Conservation (phyloP, 2,329 filamentous ascomycete genomes). For the Trichoderma endophyticum region DNA sequence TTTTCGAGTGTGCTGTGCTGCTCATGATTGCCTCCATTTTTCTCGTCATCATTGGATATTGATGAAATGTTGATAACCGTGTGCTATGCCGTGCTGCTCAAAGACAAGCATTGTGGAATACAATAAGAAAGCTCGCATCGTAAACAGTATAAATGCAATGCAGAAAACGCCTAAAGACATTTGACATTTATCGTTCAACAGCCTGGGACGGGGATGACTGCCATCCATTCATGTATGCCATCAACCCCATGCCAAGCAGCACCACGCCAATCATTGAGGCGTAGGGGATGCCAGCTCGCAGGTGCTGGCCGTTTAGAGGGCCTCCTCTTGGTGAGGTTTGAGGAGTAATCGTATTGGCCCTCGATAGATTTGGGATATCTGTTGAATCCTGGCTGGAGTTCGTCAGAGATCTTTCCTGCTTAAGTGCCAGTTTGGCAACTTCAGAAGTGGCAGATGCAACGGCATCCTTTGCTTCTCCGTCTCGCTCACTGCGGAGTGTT, state of each 20-base stretch:
- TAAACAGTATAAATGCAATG: not conserved
- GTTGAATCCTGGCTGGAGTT: constrained; percentile 33
- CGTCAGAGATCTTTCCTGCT: constrained; percentile 21
- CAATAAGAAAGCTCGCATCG: constrained; percentile 1
- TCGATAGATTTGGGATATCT: constrained; percentile 45
- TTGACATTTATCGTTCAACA: constrained; percentile 32
- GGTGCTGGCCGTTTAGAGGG: constrained; percentile 42
- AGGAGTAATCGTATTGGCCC: constrained; percentile 49
- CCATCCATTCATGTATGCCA: constrained; percentile 86
- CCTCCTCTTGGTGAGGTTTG: constrained; percentile 39
- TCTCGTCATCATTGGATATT: constrained; percentile 29
- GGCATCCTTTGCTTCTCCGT: constrained; percentile 15
- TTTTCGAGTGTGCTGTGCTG: constrained; percentile 27
- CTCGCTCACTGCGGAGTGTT: not conserved
- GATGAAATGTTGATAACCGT: constrained; percentile 20
- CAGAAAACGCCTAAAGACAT: not conserved
- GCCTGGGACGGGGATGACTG: constrained; percentile 44
- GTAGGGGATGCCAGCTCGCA: constrained; percentile 63
- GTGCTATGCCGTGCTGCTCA: constrained; percentile 27
- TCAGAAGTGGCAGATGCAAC: constrained; percentile 24
- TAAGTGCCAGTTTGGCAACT: constrained; percentile 21
- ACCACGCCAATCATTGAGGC: constrained; percentile 81
- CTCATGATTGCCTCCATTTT: constrained; percentile 32
- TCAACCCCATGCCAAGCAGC: constrained; percentile 74
- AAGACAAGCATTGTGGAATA: constrained; percentile 5